Base-by-base conservation (phyloP, 306 rosid genomes). In the Ormosia semicastrata region DNA sequence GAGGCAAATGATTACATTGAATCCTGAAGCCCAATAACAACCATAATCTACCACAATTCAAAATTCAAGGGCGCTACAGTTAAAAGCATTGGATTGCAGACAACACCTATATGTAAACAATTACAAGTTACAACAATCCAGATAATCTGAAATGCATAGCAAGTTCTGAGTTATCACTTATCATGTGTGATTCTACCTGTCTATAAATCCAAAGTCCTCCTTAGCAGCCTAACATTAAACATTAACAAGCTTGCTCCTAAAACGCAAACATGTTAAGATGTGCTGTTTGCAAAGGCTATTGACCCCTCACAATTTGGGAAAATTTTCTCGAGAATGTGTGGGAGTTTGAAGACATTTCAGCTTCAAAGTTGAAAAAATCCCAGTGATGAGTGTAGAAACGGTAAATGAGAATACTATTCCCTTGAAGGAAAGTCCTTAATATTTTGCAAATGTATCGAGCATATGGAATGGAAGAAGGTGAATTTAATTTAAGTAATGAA, bases 391-490 rank as follows among this genome's bases (percentile, higher is more conserved):
- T 50, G 44, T 58, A 41, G 40, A 72, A 57, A 77, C 37, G 9
- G 63, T n/a, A 44, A 40, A 76, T 43, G 59, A 3, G 47, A 64
- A 34, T 32, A 64, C 46, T 47, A 47, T 4, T 68, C 17, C 67
- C 6, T 44, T 69, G 30, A 74, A 60, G 60, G 75, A 63, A 70
- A 80, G 12, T 24, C 34, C 66, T 52, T 7, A 18, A 75, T 46
- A 71, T 80, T 66, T 71, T 36, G 73, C 67, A 40, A 79, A 74
- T 63, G 50, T 24, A 74, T 78, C 44, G 46, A 81, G 54, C 60
- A 59, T 30, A 32, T 65, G 74, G 62, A 62, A 57, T 44, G 69
- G 71, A 57, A 76, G 67, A 80, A 80, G 30, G 66, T 37, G 37
- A 76, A 76, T 71, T 39, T 2, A 81, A 53, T 71, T 39, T 2